A percentile compares a stretch with the other conserved stretches of the same genome.
phyloP scores from a whole-genome alignment of 2,329 filamentous ascomycete genomes.

The Ophiobolus disseminans region DNA sequence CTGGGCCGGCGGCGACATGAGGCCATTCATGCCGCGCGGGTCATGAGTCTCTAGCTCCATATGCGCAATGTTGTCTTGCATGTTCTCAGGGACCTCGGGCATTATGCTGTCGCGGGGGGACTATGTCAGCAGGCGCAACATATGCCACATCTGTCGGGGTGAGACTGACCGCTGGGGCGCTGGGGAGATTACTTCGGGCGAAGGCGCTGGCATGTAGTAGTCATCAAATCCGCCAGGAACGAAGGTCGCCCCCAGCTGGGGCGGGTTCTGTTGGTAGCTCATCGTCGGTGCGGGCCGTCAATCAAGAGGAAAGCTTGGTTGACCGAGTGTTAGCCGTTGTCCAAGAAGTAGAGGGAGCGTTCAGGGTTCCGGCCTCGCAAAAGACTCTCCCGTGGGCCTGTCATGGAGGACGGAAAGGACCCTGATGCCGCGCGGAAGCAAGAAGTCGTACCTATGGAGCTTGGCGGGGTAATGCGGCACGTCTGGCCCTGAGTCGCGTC shows the following conservation, averaged over 20 bases:
- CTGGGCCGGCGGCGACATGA: slow-evolving; percentile 38
- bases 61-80: slow-evolving; percentile 91
- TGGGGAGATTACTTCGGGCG: slow-evolving; percentile 71
- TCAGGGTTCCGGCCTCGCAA: slow-evolving; percentile 23
- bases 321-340: slow-evolving; percentile 38
- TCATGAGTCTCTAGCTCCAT: slow-evolving; percentile 81
- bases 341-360: slow-evolving; percentile 19
- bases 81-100: slow-evolving; percentile 94
- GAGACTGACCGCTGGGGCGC: slow-evolving; percentile 70
- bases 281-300: slow-evolving; percentile 30
- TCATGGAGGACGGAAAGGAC: slow-evolving; percentile 28
- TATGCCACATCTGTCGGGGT: slow-evolving; percentile 13
- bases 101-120: slow-evolving; percentile 70
- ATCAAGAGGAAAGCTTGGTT: slow-evolving; percentile 20
- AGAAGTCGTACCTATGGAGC: slow-evolving; percentile 26
- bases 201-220: slow-evolving; percentile 65
- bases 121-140: slow-evolving; percentile 38
- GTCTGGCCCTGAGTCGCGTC: slow-evolving; percentile 24
- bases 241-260: slow-evolving; percentile 64
- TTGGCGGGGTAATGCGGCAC: slow-evolving; percentile 32
- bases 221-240: slow-evolving; percentile 72
- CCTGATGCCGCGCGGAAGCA: slow-evolving; percentile 32
- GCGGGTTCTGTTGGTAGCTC: slow-evolving; percentile 47
- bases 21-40: slow-evolving; percentile 34
- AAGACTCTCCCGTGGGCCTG: slow-evolving; percentile 15